Base-by-base conservation (phyloP, 768 basidiomycete genomes). In the Clitopilus passeckerianus region DNA sequence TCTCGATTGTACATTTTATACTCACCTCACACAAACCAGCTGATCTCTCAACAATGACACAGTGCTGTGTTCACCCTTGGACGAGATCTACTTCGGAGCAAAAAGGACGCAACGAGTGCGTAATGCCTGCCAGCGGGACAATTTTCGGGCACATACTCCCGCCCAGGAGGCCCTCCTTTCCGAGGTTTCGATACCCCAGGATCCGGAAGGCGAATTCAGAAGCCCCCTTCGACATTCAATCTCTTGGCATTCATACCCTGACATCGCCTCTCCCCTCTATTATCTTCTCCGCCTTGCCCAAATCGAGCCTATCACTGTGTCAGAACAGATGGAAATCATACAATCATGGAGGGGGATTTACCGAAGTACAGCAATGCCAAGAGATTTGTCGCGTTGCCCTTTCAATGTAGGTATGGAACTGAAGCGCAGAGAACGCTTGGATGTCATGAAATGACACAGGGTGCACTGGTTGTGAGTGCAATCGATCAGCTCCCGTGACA, bases 111-210 rank as follows among this genome's bases (percentile, higher is more conserved):
- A 30, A 30, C 27, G 27, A 30, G 27, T 30, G 27, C 27, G 27
- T 30, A 30, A 30, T 30, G 27, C 27, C 3, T n/a, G 10, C 5
- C 37, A 15, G 23, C 20, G 53, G 61, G 62, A 61, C 41, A 60
- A 63, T 60, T 57, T 41, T 63, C 62, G 62, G 62, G 15, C 37
- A 22, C 53, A n/a, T 15, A 6, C 15, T 33, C 14, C 37, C n/a
- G 37, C 12, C 27, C 46, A 23, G 53, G 52, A 53, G 53, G 43
- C 50, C 34, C 18, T 6, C n/a, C 27, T 52, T 52, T 8, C 54
- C 30, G 33, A 57, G 30, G 43, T 56, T 60, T 57, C 20, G 22
- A 22, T 57, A 10, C 8, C 8, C 37, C 37, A 24, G 37, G 5
- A 41, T 55, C 54, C 10, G 2, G 15, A 15, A 34, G 22, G 27